Conservation (phyloP, 176 grass and related monocot genomes). For the Avena eriantha region DNA sequence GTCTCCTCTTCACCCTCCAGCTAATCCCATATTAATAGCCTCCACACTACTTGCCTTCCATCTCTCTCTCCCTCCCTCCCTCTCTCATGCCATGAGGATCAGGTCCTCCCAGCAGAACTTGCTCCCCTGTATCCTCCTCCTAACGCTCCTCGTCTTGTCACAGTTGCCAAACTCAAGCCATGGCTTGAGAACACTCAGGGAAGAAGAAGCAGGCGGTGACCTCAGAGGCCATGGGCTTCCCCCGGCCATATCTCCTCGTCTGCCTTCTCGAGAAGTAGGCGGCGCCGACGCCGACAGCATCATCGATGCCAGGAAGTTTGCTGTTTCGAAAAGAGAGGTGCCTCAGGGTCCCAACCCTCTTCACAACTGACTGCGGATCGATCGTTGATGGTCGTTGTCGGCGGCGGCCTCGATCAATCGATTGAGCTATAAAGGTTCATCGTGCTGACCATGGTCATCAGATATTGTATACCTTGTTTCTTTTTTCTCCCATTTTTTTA, state of each 20-base stretch:
- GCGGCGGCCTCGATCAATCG: neutral
- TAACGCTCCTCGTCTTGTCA: slow-evolving; percentile 46
- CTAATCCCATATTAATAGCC: slow-evolving; percentile 69
- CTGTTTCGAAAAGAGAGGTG: slow-evolving; percentile 62
- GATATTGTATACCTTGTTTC: neutral
- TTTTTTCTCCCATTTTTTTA: neutral
- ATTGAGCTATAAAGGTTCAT: slow-evolving; percentile 11
- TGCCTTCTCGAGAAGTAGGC: slow-evolving; percentile 29
- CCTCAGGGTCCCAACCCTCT: slow-evolving; percentile 85
- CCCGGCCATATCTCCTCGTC: slow-evolving; percentile 33
- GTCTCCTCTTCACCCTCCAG: slow-evolving; percentile 7
- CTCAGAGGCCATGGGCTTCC: slow-evolving; percentile 28
- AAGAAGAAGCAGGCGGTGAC: slow-evolving; percentile 17
- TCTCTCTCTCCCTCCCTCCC: slow-evolving; percentile 10
- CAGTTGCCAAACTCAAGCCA: slow-evolving; percentile 42
- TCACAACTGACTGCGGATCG: slow-evolving; percentile 56
- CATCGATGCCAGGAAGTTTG: slow-evolving; percentile 30
- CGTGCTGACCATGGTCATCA: neutral
- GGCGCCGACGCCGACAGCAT: neutral
- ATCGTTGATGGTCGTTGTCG: neutral
- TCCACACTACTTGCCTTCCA: slow-evolving; percentile 25
- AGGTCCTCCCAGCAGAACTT: slow-evolving; percentile 31
- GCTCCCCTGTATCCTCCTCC: slow-evolving; percentile 48
- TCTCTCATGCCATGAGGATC: slow-evolving; percentile 32
- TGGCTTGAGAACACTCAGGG: slow-evolving; percentile 49